A percentile compares a stretch with the other conserved stretches of the same genome.
These are phyloP conservation scores for Hymenotorrendiella dingleyae DNA, from an alignment of 2,329 filamentous ascomycete species.

Conservation along the genomic window DNA sequence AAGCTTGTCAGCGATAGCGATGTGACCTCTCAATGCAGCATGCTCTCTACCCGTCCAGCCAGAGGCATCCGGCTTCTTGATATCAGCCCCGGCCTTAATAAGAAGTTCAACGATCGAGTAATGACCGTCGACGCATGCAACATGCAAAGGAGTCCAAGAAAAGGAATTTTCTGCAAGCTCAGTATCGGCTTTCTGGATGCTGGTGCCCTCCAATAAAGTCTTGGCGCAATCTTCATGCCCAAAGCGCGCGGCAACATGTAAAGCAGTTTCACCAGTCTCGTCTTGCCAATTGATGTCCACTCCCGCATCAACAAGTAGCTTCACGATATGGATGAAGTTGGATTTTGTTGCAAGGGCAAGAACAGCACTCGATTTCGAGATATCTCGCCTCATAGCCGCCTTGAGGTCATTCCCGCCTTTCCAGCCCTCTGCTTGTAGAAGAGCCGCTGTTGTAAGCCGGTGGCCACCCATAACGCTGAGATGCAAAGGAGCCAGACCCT, in stretches of 20 bases:
- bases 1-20: conserved; percentile 70
- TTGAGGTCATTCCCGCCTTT: conserved; percentile 56
- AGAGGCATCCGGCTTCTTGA: conserved; percentile 71
- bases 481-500: conserved; percentile 87
- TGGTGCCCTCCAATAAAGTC: conserved; percentile 65
- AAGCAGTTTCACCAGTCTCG: conserved; percentile 79
- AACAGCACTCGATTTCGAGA: conserved; percentile 81
- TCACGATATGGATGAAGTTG: conserved; percentile 78
- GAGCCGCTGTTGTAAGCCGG: conserved; percentile 71
- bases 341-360: conserved; percentile 82
- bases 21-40: conserved; percentile 81
- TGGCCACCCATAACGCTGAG: conserved; percentile 90
- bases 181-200: conserved; percentile 65
- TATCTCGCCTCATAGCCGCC: conserved; percentile 57
- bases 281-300: conserved; percentile 94
- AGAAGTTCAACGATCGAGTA: conserved; percentile 69
- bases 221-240: conserved; percentile 76
- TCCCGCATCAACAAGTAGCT: conserved; percentile 80
- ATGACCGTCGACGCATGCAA: conserved; percentile 86
- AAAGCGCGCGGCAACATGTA: conserved; percentile 87
- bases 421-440: conserved; percentile 78
- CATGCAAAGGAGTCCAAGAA: conserved; percentile 91
- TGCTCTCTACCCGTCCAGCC: conserved; percentile 95
- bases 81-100: conserved; percentile 69
- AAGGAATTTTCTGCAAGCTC: conserved; percentile 79